Conservation (phyloP, 306 rosid species). For the Citrullus mucosospermus region DNA sequence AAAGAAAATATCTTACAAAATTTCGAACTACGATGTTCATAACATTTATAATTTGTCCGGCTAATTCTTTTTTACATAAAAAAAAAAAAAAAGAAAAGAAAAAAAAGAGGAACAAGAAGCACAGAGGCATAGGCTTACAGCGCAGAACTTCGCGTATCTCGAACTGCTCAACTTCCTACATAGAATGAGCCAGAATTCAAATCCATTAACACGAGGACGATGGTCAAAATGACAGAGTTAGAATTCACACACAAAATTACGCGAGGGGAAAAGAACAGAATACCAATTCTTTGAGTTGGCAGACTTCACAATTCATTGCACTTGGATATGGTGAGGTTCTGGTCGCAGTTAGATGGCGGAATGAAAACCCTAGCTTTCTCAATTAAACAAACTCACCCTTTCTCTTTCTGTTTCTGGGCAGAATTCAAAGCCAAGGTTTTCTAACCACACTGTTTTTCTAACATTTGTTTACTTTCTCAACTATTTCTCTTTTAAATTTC, state of each 20-base stretch:
- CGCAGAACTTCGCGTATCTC: conserved; percentile 91
- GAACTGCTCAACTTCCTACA: conserved; percentile 75
- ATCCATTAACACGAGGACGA: not conserved
- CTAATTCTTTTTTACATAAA: not conserved
- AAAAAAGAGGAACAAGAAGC: not conserved
- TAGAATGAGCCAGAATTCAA: not conserved
- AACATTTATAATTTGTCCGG: not conserved
- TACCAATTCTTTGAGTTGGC: conserved; percentile 89
- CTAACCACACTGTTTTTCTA: not conserved
- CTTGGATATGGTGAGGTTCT: not conserved
- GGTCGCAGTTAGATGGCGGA: not conserved
- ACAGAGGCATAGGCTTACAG: conserved; percentile 30
- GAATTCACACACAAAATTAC: not conserved
- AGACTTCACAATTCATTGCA: conserved; percentile 86
- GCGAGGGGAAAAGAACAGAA: not conserved
- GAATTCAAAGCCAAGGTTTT: not conserved
- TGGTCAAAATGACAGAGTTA: not conserved
- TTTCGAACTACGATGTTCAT: not conserved
- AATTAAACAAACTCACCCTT: not conserved
- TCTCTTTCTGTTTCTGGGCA: not conserved
- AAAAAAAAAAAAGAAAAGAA: too few species aligned
- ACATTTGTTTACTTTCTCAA: not conserved
- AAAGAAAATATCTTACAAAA: not conserved
- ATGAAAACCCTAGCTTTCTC: not conserved
- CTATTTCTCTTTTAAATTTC: not conserved